These are phyloP conservation scores for Cercospora sp. DNA, from an alignment of 2,329 filamentous ascomycete genomes.

Conservation along the genomic window DNA sequence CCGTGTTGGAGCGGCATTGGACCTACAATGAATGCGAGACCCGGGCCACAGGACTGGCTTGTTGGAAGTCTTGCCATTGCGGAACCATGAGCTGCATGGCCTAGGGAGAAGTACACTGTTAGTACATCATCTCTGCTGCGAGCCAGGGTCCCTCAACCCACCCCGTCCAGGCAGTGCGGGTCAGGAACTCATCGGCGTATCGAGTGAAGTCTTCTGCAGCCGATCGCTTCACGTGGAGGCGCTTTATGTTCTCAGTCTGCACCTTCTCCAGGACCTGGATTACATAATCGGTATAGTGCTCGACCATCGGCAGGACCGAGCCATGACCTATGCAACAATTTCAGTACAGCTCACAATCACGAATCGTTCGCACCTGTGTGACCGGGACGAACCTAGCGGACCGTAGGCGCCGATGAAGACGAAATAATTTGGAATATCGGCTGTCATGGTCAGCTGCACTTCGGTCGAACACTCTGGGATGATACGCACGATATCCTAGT, in stretches of 20 bases:
- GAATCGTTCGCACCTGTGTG: neutral
- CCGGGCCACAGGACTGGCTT: neutral
- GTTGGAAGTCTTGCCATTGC: neutral
- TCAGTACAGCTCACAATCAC: neutral
- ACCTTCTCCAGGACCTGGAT: neutral
- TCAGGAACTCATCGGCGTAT: neutral
- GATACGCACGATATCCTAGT: neutral
- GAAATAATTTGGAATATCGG: neutral
- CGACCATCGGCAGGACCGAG: neutral
- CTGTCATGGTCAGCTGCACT: neutral
- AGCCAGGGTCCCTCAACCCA: neutral
- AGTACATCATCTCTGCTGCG: neutral
- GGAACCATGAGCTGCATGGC: neutral
- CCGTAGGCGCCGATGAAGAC: neutral
- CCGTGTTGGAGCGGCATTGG: neutral
- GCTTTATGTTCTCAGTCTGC: neutral
- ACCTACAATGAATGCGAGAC: neutral
- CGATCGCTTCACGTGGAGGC: neutral
- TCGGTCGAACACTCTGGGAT: neutral
- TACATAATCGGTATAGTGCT: neutral
- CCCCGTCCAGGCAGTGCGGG: neutral
- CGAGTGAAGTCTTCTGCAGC: neutral
- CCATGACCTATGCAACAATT: neutral
- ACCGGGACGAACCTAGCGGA: neutral
- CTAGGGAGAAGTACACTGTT: neutral